These are phyloP conservation scores for Rhodomyrtus tomentosa DNA, from an alignment of 345 rosid species.

Conservation along the genomic window DNA sequence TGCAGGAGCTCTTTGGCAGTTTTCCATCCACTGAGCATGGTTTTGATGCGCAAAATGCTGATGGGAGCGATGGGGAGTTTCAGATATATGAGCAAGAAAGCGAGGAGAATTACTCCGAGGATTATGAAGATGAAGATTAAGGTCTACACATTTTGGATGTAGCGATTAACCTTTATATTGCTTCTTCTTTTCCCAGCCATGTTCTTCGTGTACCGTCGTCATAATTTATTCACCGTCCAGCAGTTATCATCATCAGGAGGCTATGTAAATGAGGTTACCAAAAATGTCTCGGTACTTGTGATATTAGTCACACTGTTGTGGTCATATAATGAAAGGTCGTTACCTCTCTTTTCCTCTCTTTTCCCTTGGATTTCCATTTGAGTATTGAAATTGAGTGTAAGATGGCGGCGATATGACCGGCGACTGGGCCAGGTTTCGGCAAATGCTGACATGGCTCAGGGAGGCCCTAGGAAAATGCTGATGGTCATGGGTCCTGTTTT, in stretches of 20 bases:
- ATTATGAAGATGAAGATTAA: slow-evolving; percentile 7
- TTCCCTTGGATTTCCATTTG: not conserved
- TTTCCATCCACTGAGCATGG: slow-evolving; percentile 48
- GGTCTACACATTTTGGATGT: not conserved
- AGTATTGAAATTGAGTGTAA: not conserved
- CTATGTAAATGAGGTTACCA: not conserved
- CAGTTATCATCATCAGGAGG: not conserved
- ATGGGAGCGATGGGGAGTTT: slow-evolving; percentile 62
- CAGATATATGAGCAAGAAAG: slow-evolving; percentile 78
- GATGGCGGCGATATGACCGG: not conserved
- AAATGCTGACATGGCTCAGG: not conserved
- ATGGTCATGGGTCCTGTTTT: not conserved
- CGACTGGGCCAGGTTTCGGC: not conserved
- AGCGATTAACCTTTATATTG: not conserved
- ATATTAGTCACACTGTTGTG: not conserved
- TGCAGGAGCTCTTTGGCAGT: slow-evolving; percentile 84
- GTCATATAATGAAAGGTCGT: not conserved
- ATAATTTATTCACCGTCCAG: not conserved
- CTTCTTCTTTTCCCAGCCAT: not conserved
- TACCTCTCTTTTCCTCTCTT: not conserved
- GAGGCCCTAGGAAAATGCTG: not conserved
- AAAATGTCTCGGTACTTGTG: not conserved
- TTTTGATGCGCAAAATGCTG: slow-evolving; percentile 7
- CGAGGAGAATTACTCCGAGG: slow-evolving; percentile 35
- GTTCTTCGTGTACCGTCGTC: not conserved